These are phyloP conservation scores for Starmerella bacillaris DNA, from an alignment of 805 yeast genomes.

Conservation along the genomic window DNA sequence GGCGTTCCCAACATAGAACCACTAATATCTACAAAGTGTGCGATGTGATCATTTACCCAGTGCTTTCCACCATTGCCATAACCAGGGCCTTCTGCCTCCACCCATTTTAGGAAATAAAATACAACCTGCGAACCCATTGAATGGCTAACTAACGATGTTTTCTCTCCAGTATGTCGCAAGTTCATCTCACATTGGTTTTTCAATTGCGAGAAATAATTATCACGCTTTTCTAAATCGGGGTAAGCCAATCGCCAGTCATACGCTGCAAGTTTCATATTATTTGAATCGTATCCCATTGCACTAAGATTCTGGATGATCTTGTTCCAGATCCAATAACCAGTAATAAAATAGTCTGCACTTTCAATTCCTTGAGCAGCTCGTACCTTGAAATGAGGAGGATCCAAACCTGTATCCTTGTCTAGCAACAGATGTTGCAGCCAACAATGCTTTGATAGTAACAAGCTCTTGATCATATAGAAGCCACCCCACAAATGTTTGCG, in stretches of 20 bases:
- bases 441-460: slow-evolving; percentile 80
- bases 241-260: slow-evolving; percentile 95
- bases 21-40: slow-evolving; percentile 66
- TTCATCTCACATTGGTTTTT: slow-evolving; percentile 54
- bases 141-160: slow-evolving; percentile 67
- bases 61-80: slow-evolving; percentile 71
- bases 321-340: slow-evolving; percentile 99
- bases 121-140: slow-evolving; percentile 93
- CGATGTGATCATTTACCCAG: slow-evolving; percentile 80
- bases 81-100: slow-evolving; percentile 66
- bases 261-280: slow-evolving; percentile 75
- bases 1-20: slow-evolving; percentile 92
- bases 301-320: slow-evolving; percentile 87
- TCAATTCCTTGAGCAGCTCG: slow-evolving; percentile 94
- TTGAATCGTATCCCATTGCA: slow-evolving; percentile 84
- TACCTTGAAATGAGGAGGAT: slow-evolving; percentile 63
- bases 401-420: slow-evolving; percentile 81
- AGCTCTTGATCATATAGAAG: slow-evolving; percentile 79
- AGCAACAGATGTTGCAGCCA: slow-evolving; percentile 86
- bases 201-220: slow-evolving; percentile 63
- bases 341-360: slow-evolving; percentile 87
- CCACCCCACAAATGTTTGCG: slow-evolving; percentile 94
- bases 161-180: slow-evolving; percentile 36
- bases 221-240: slow-evolving; percentile 72
- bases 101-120: slow-evolving; percentile 89